Evolutionary conservation across 768 basidiomycete genomes (phyloP), one percentile per base, ranked within the genome.

Genomic region (Calocybe gangraenosa): DNA sequence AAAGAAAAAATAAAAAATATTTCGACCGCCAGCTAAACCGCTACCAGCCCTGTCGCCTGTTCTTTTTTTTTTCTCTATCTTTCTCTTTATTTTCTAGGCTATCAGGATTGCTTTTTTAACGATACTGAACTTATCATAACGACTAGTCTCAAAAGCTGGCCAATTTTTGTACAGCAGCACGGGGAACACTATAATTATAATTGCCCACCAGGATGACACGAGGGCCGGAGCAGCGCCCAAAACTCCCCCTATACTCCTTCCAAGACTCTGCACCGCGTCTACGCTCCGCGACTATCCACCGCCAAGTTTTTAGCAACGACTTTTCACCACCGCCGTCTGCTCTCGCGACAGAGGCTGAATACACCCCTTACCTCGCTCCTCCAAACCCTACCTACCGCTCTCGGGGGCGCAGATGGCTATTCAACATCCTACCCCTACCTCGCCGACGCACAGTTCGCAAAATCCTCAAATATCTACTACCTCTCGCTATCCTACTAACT

Each of bases 401-500:
- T 47, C 59, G 64, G 39, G 57, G 49, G 39, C 52, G 33, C 19
- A 51, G 40, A 23, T 53, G 53, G 44, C 48, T 57, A 8, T 36
- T 50, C 50, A 44, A 37, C 23, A 44, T 48, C 37, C 46, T 59
- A 50, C 34, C 57, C 21, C 22, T 67, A 22, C 69, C 61, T 10
- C 54, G 63, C 35, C 68, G 65, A 35, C 70, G 68, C 35, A 65
- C 66, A 19, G 53, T 68, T 34, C 47, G 18, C 21, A 37, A 69
- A 28, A 56, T 55, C 17, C 61, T 78, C 50, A 79, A 76, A 62
- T 64, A 70, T 54, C 52, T 65, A 11, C 40, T 80, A n/a, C 70
- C 71, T 7, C 28, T 64, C 19, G 41, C 58, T 3, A 45, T 70
- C 37, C 20, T 77, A 34, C 49, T 72, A 48, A 44, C 82, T 20